Evolutionary conservation across 257 asterid genomes (phyloP).

Genomic region (Solanum sparsipilum): DNA sequence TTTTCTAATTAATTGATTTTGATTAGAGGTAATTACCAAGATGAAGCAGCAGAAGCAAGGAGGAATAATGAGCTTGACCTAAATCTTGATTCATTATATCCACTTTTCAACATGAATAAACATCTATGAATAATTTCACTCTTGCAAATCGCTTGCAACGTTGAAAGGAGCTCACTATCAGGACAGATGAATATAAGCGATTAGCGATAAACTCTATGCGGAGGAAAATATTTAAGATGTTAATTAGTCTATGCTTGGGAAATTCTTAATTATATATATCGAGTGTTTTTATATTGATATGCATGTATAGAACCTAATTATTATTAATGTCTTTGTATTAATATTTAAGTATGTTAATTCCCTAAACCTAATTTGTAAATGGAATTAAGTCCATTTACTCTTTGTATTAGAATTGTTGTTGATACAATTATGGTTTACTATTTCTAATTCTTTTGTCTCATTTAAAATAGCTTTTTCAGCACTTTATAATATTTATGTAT

Average conservation of each 20-base stretch:
- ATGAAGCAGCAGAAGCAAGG: slow-evolving; percentile 38
- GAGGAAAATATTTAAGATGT: background rate
- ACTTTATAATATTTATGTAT: no score
- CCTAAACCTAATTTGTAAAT: background rate
- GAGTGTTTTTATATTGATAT: background rate
- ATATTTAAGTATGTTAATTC: background rate
- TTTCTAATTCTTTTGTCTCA: background rate
- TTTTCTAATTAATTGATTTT: background rate
- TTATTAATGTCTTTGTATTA: background rate
- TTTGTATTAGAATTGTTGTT: background rate
- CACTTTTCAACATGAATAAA: slow-evolving; percentile 33
- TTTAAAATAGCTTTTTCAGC: background rate
- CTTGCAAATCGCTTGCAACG: background rate
- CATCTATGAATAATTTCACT: background rate
- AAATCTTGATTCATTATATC: slow-evolving; percentile 66
- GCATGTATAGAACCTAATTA: background rate
- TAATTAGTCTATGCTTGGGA: background rate
- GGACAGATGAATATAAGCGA: background rate
- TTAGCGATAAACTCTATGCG: background rate
- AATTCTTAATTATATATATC: background rate
- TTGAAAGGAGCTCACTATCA: background rate
- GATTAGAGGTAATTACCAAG: slow-evolving; percentile 31
- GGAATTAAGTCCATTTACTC: background rate
- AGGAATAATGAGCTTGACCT: slow-evolving; percentile 64
- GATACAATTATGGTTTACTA: background rate